Conservation (phyloP, 768 basidiomycete species). For the Panellus pusillus region DNA sequence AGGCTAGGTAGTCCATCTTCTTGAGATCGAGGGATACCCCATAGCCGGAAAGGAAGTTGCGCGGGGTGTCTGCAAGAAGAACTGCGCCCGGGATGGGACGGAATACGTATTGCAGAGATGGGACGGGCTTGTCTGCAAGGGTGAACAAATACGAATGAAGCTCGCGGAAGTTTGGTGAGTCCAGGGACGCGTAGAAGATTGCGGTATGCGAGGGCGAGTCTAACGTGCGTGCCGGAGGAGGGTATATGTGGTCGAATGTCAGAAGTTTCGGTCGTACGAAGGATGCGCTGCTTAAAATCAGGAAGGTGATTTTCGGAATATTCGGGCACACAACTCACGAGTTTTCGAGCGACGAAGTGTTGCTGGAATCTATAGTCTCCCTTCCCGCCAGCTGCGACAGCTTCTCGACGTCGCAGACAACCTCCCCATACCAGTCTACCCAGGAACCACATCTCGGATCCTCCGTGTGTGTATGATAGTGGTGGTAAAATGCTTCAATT, state of each 20-base stretch:
- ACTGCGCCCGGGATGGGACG: slow-evolving; percentile 52
- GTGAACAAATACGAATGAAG: slow-evolving; percentile 66
- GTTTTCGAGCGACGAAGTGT: slow-evolving; percentile 18
- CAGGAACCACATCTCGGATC: slow-evolving; percentile 59
- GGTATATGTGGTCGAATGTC: slow-evolving; percentile 78
- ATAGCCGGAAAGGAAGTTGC: slow-evolving; percentile 75
- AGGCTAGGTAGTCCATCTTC: slow-evolving; percentile 93
- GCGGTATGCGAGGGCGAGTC: slow-evolving; percentile 60
- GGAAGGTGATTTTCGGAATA: not conserved
- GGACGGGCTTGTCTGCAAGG: slow-evolving; percentile 43
- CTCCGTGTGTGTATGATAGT: slow-evolving; percentile 49
- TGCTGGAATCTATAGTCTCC: slow-evolving; percentile 46
- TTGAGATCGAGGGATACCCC: slow-evolving; percentile 92
- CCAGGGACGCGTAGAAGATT: slow-evolving; percentile 73
- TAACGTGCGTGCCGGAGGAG: slow-evolving; percentile 44
- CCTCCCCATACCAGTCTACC: slow-evolving; percentile 83
- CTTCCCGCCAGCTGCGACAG: slow-evolving; percentile 53
- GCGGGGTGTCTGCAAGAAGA: slow-evolving; percentile 12
- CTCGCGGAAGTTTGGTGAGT: slow-evolving; percentile 65
- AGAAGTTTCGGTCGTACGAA: slow-evolving; percentile 51
- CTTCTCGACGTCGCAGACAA: slow-evolving; percentile 66
- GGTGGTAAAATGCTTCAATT: slow-evolving; percentile 81
- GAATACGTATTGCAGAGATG: slow-evolving; percentile 70
- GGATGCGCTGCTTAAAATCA: slow-evolving; percentile 22
- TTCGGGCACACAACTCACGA: slow-evolving; percentile 27